These are phyloP conservation scores for Pichia sp. DNA, from an alignment of 1,139 yeast species.

Conservation along the genomic window DNA sequence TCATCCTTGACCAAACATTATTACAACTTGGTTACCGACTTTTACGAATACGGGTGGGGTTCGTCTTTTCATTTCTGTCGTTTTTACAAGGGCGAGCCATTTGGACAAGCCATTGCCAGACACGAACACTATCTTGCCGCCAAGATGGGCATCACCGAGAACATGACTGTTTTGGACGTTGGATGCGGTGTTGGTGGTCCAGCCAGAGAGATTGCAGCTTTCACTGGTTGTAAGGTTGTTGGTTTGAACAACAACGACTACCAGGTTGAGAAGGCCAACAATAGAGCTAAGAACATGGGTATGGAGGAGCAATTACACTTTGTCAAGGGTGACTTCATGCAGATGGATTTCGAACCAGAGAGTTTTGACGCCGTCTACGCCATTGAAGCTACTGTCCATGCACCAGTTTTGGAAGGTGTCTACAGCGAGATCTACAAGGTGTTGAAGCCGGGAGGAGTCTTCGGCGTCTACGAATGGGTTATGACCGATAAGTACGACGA, in stretches of 20 bases:
- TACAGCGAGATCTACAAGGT: conserved; percentile 93
- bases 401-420: conserved; percentile 95
- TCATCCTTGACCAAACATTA: conserved; percentile 90
- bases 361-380: conserved; percentile 96
- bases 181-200: conserved; percentile 99
- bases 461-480: conserved; percentile 99
- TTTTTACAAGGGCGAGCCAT: conserved; percentile 89
- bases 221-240: conserved; percentile 80
- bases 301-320: conserved; percentile 72
- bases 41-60: conserved; percentile 99
- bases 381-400: conserved; percentile 97
- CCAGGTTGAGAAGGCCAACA: conserved; percentile 88
- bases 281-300: conserved; percentile 65
- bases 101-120: conserved; percentile 92
- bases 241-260: conserved; percentile 97
- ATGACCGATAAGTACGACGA: conserved; percentile 94
- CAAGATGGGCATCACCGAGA: conserved; percentile 74
- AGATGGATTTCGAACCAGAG: conserved; percentile 90
- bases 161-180: conserved; percentile 90
- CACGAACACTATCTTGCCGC: conserved; percentile 94
- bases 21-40: conserved; percentile 94
- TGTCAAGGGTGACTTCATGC: conserved; percentile 98
- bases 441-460: conserved; percentile 94
- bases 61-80: conserved; percentile 97
- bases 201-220: conserved; percentile 91